Evolutionary conservation across 768 basidiomycete species (phyloP).

Genomic region (Phlebiopsis gigantea): DNA sequence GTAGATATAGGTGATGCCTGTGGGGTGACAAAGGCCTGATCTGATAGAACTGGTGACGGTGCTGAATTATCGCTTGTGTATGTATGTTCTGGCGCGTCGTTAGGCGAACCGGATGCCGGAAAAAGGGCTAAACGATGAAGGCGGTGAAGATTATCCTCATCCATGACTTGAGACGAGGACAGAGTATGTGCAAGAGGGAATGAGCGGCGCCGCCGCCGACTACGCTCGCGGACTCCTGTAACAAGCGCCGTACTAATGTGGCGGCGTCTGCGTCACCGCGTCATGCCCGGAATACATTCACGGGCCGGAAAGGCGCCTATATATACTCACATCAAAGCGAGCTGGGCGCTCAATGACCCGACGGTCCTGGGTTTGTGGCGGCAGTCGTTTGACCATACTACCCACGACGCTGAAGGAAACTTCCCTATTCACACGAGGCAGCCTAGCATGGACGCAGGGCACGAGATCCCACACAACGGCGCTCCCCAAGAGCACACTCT

Average conservation of each 20-base stretch:
- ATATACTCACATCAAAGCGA: not conserved
- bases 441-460: slow-evolving; percentile 1
- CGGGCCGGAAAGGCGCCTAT: not conserved
- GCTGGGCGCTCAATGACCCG: not conserved
- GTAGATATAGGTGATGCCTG: slow-evolving; percentile 2
- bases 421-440: slow-evolving; percentile 3
- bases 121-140: not conserved
- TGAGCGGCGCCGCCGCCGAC: not conserved
- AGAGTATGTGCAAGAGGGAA: not conserved
- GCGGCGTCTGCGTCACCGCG: not conserved
- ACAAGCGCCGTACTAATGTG: not conserved
- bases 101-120: not conserved
- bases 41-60: slow-evolving; percentile 5
- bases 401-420: not conserved
- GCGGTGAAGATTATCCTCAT: not conserved
- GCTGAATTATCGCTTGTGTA: not conserved
- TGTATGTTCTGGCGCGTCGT: not conserved
- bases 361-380: not conserved
- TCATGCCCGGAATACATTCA: not conserved
- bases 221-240: not conserved
- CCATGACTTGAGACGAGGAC: slow-evolving; percentile 1
- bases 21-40: slow-evolving; percentile 13
- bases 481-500: slow-evolving; percentile 1
- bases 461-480: not conserved
- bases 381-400: not conserved